These are phyloP conservation scores for Rhytidhysteron rufulum DNA, from an alignment of 2,329 filamentous ascomycete species.

Conservation along the genomic window DNA sequence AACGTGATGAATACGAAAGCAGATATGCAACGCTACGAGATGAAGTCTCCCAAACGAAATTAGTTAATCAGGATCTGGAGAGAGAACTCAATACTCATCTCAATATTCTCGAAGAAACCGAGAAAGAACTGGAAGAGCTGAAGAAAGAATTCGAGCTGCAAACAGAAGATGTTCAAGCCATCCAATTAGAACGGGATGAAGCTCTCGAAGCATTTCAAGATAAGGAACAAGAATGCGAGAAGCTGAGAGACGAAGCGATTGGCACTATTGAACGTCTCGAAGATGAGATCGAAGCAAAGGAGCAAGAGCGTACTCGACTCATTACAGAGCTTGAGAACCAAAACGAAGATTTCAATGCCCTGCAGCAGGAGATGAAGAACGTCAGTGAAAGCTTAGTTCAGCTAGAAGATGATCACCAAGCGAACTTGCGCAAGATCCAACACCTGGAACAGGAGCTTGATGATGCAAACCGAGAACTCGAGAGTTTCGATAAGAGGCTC, in stretches of 20 bases:
- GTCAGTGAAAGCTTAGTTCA: constrained; percentile 83
- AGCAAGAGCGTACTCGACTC: constrained; percentile 66
- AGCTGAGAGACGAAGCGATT: constrained; percentile 55
- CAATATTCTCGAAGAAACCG: constrained; percentile 68
- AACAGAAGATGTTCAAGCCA: constrained; percentile 71
- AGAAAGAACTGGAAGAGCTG: constrained; percentile 59
- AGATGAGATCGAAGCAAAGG: constrained; percentile 67
- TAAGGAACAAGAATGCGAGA: constrained; percentile 51
- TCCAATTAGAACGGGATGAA: constrained; percentile 84
- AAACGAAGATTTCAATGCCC: constrained; percentile 82
- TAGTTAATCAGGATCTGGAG: constrained; percentile 86
- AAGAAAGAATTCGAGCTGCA: constrained; percentile 78
- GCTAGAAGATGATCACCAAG: constrained; percentile 84
- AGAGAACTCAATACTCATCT: constrained; percentile 76
- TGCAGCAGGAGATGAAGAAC: constrained; percentile 90
- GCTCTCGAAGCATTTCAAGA: constrained; percentile 70
- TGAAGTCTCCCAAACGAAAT: constrained; percentile 76
- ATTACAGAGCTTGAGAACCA: constrained; percentile 70
- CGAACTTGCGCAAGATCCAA: constrained; percentile 73
- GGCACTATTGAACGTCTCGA: constrained; percentile 57
- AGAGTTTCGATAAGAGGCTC: constrained; percentile 78
- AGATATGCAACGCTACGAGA: constrained; percentile 81
- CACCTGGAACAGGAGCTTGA: constrained; percentile 78
- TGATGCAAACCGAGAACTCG: constrained; percentile 82
- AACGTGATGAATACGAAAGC: constrained; percentile 81